phyloP scores from a whole-genome alignment of 1,284 basidiomycete species.

The Cutaneotrichosporon cutaneum region DNA sequence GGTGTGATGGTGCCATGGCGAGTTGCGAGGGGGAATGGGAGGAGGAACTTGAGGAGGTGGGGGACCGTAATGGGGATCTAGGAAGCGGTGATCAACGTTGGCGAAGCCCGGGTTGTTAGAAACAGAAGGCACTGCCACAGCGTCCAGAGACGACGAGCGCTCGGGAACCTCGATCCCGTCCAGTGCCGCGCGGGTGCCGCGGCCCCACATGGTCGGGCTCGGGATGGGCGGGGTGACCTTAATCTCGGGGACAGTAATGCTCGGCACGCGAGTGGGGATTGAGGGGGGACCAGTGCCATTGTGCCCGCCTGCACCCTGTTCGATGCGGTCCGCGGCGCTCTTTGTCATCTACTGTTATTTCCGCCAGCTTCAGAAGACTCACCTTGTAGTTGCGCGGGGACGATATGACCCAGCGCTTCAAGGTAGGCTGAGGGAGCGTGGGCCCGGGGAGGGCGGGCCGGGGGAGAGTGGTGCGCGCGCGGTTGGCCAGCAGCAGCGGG shows the following conservation, averaged over 20 bases:
- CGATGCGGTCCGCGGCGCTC: neutral
- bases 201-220: neutral
- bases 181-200: neutral
- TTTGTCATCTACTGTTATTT: slow-evolving; percentile 3
- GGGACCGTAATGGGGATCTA: neutral
- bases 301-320: no score
- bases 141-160: neutral
- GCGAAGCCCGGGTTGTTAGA: neutral
- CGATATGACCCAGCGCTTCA: neutral
- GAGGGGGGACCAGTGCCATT: no score
- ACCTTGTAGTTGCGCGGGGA: slow-evolving; percentile 2
- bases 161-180: neutral
- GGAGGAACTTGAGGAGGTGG: neutral
- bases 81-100: neutral
- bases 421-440: neutral
- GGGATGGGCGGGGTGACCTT: neutral
- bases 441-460: no score
- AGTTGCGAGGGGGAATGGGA: neutral
- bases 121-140: neutral
- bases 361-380: neutral
- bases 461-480: neutral
- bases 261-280: no score
- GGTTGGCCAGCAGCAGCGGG: neutral
- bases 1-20: neutral
- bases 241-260: slow-evolving; percentile 4